These are phyloP conservation scores for Fusarium albidum DNA, from an alignment of 2,329 filamentous ascomycete genomes.

Conservation along the genomic window DNA sequence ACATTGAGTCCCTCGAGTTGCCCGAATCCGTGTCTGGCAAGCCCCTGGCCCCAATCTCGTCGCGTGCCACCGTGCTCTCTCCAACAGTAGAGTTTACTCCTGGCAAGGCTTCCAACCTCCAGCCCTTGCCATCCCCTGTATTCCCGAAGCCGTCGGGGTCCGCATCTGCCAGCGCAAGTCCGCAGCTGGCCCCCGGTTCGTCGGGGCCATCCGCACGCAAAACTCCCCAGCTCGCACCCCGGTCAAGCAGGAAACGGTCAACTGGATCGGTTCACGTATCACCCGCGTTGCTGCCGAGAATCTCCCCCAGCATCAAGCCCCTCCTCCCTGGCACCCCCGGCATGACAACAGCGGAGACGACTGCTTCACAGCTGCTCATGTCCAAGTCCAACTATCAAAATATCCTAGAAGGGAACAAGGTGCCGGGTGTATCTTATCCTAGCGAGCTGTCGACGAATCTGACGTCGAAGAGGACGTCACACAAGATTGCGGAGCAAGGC, in stretches of 20 bases:
- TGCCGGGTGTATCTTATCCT: constrained; percentile 90
- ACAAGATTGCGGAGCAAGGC: constrained; percentile 98
- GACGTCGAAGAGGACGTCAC: constrained; percentile 94
- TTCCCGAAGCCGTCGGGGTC: constrained; percentile 51
- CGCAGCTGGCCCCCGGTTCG: constrained; percentile 65
- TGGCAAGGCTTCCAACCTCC: constrained; percentile 61
- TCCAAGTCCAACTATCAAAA: constrained; percentile 99
- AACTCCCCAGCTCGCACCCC: constrained; percentile 64
- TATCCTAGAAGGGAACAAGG: constrained; percentile 89
- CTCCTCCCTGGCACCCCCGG: constrained; percentile 71
- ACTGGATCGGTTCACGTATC: constrained; percentile 79
- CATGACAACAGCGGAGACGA: constrained; percentile 63
- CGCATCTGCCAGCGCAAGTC: constrained; percentile 70
- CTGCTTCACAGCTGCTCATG: constrained; percentile 78
- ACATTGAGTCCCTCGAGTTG: constrained; percentile 69
- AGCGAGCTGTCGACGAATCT: constrained; percentile 91
- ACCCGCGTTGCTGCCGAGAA: constrained; percentile 85
- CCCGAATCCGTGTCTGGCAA: constrained; percentile 70
- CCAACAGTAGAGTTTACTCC: constrained; percentile 48
- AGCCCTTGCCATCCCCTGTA: constrained; percentile 58
- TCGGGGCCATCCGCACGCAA: constrained; percentile 56
- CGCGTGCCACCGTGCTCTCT: constrained; percentile 51
- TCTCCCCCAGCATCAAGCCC: constrained; percentile 94
- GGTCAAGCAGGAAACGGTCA: constrained; percentile 75
- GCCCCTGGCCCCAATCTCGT: constrained; percentile 47